Conservation (phyloP, 2,329 filamentous ascomycete genomes). For the Pseudogymnoascus sp. region DNA sequence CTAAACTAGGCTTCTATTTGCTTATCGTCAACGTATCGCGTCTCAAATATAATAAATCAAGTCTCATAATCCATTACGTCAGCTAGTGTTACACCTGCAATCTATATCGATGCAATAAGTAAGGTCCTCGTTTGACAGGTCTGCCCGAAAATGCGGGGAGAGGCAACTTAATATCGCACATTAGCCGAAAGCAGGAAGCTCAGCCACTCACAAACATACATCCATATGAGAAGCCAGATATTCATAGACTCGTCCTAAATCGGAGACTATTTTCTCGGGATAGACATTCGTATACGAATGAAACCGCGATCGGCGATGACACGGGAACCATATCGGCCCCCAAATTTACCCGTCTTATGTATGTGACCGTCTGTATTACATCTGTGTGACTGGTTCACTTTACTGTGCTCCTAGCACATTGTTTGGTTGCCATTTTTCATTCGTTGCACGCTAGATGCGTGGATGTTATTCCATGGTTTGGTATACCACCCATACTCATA, state of each 20-base stretch:
- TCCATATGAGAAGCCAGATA: background rate
- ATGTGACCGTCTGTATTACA: background rate
- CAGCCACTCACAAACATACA: background rate
- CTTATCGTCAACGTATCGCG: background rate
- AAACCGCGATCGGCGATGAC: background rate
- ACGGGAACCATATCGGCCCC: background rate
- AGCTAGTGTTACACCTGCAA: background rate
- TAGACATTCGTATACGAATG: background rate
- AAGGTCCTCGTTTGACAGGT: background rate
- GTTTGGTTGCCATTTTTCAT: background rate
- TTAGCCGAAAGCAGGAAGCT: background rate
- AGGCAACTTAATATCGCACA: background rate
- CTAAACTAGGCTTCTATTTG: background rate
- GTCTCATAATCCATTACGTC: background rate
- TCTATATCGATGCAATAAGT: background rate
- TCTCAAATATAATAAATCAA: background rate
- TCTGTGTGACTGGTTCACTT: background rate
- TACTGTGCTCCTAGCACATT: background rate
- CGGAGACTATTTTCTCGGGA: background rate
- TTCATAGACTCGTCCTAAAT: background rate
- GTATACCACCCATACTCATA: background rate
- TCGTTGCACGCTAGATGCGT: background rate
- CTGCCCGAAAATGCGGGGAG: background rate
- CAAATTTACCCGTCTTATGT: background rate
- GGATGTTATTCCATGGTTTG: background rate